phyloP scores from a whole-genome alignment of 495 filamentous ascomycete genomes.

The Sporormia fimetaria region DNA sequence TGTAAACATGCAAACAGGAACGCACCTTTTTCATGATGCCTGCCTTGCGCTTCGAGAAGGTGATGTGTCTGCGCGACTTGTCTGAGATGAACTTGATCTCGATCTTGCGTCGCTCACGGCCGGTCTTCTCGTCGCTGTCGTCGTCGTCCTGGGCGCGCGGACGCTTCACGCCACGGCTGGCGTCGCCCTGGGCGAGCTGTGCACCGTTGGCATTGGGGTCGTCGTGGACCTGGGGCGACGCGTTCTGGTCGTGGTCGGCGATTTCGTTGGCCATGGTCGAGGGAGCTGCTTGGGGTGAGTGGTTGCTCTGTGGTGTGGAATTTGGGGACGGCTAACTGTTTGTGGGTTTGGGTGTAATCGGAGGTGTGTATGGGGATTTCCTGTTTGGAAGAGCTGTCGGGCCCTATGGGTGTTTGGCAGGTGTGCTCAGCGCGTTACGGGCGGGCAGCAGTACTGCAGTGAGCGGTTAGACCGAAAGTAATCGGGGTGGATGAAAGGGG shows the following conservation, averaged over 20 bases:
- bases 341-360: too few relatives aligned
- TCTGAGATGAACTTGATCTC: conserved; percentile 99
- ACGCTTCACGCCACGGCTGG: conserved; percentile 80
- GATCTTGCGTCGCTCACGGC: conserved; percentile 97
- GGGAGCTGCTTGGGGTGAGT: conserved; percentile 15
- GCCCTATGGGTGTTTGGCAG: conserved; percentile 2
- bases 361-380: conserved; percentile 26
- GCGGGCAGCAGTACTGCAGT: not conserved
- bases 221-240: conserved; percentile 41
- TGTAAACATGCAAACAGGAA: too few relatives aligned
- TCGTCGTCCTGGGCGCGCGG: conserved; percentile 87
- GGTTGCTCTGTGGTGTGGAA: conserved; percentile 23
- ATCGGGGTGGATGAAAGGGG: conserved; percentile 22
- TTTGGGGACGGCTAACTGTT: conserved; percentile 26
- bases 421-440: conserved; percentile 6
- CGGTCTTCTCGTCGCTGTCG: conserved; percentile 95
- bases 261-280: conserved; percentile 31
- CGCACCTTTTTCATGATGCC: conserved; percentile 99
- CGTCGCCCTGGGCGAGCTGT: conserved; percentile 39
- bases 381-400: conserved; percentile 25
- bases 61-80: conserved; percentile 99
- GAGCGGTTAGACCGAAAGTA: conserved; percentile 15
- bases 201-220: conserved; percentile 46
- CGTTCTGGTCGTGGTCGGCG: conserved; percentile 38
- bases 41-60: conserved; percentile 99